Conservation (phyloP, 306 rosid species). For the Cucumis hystrix region DNA sequence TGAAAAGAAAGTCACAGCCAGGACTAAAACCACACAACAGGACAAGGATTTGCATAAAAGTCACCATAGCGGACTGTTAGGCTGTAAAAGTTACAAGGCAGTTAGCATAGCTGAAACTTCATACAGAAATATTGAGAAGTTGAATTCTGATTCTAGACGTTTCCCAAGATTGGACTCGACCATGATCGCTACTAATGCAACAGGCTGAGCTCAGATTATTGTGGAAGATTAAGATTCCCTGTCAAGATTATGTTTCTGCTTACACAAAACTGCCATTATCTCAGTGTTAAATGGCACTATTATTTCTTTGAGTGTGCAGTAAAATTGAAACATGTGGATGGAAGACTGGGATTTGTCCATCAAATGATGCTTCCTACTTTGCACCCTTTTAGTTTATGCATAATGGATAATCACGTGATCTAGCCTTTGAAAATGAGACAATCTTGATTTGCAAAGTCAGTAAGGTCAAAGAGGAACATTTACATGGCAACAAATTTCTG, state of each 20-base stretch:
- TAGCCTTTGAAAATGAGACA: not conserved
- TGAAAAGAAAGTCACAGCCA: slow-evolving; percentile 15
- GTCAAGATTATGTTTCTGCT: not conserved
- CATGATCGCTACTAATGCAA: not conserved
- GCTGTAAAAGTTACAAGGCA: slow-evolving; percentile 22
- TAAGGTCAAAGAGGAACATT: not conserved
- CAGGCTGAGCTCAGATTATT: slow-evolving; percentile 3
- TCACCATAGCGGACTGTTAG: slow-evolving; percentile 10
- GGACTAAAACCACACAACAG: not conserved
- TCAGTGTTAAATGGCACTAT: not conserved
- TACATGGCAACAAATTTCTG: not conserved
- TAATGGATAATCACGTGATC: not conserved
- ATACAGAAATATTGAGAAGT: slow-evolving; percentile 3
- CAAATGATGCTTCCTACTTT: not conserved
- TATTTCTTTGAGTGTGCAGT: not conserved
- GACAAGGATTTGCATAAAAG: slow-evolving; percentile 5
- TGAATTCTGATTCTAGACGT: not conserved
- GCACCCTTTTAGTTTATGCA: not conserved
- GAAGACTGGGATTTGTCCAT: not conserved
- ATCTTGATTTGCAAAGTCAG: slow-evolving; percentile 1
- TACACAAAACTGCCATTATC: slow-evolving; percentile 1
- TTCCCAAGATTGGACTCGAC: slow-evolving; percentile 8
- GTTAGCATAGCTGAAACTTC: slow-evolving; percentile 18
- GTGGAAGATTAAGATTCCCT: not conserved
- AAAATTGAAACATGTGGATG: not conserved